Evolutionary conservation across 441 rosid genomes (phyloP).

Genomic region (Populus hybrid): DNA sequence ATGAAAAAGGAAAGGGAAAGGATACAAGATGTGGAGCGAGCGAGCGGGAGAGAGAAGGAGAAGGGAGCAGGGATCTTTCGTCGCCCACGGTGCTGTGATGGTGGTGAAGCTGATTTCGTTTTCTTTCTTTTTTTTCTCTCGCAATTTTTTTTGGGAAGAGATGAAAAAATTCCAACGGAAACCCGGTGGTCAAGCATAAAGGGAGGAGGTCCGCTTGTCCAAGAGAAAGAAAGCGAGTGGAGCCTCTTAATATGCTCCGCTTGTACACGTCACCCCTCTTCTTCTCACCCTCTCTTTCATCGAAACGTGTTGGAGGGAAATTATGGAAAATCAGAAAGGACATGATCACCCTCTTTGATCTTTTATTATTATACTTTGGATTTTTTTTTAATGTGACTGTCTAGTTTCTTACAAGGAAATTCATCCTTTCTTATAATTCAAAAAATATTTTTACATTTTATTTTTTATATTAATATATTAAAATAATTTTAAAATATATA

Average conservation of each 20-base stretch:
- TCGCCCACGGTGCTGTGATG: background rate
- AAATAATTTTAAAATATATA: too few species aligned
- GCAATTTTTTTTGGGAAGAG: background rate
- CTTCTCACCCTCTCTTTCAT: background rate
- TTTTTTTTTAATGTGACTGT: background rate
- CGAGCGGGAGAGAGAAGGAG: background rate
- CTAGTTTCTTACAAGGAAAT: background rate
- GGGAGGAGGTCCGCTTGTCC: background rate
- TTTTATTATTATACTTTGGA: background rate
- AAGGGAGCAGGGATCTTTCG: background rate
- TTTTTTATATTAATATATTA: too few species aligned
- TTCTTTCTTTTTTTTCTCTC: background rate
- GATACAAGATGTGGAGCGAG: background rate
- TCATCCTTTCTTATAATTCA: too few species aligned
- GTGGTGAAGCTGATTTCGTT: background rate
- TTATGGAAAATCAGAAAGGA: background rate
- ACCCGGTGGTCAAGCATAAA: conserved; percentile 36
- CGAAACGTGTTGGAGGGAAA: conserved; percentile 23
- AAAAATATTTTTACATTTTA: too few species aligned
- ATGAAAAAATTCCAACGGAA: conserved; percentile 31
- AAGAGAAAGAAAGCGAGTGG: conserved; percentile 23
- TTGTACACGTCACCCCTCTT: conserved; percentile 49
- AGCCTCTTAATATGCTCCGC: conserved; percentile 21
- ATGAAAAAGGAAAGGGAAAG: too few species aligned
- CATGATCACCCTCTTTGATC: background rate